Evolutionary conservation across 441 rosid genomes (phyloP).

Genomic region (Lepidium campestre): DNA sequence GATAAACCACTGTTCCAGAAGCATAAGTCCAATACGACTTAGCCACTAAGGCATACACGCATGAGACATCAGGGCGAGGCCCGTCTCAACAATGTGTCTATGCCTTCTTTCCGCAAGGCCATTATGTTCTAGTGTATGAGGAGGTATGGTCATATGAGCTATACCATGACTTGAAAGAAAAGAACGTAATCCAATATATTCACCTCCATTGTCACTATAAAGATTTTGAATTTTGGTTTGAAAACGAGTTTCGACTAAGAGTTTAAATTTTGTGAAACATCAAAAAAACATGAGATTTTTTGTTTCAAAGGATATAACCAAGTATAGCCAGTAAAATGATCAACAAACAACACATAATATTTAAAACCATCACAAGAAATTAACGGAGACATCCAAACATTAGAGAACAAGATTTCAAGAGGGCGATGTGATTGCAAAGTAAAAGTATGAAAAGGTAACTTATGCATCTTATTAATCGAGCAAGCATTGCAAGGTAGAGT

Average conservation of each 20-base stretch:
- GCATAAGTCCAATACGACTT: neutral
- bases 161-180: neutral
- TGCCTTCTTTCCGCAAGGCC: neutral
- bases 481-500: neutral
- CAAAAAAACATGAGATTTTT: neutral
- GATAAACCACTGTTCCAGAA: neutral
- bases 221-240: no score
- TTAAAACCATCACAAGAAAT: neutral
- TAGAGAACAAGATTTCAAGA: neutral
- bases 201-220: neutral
- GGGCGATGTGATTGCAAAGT: neutral
- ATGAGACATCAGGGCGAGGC: neutral
- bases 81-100: neutral
- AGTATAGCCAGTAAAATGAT: neutral
- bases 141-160: neutral
- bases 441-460: neutral
- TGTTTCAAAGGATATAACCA: neutral
- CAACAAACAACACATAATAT: neutral
- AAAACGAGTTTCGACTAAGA: no score
- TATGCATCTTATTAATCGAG: neutral
- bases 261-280: no score
- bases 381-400: neutral
- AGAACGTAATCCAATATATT: neutral
- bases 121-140: neutral
- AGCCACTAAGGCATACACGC: neutral